Conservation (phyloP, 1,284 basidiomycete genomes). For the Wallemia hederae region DNA sequence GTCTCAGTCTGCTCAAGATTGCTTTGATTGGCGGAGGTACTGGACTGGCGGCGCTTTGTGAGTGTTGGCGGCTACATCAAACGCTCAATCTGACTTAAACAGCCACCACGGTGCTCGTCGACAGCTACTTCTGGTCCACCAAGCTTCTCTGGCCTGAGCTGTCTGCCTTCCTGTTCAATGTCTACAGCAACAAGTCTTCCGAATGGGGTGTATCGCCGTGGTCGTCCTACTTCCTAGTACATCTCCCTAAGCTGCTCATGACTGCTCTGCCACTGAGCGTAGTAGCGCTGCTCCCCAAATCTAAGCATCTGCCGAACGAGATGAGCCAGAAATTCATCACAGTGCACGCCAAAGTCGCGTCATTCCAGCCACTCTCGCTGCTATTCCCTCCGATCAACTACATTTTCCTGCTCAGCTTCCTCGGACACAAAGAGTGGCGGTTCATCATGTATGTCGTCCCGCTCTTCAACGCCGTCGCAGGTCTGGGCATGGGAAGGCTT, state of each 20-base stretch:
- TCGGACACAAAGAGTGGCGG: constrained; percentile 60
- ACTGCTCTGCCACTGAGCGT: constrained; percentile 31
- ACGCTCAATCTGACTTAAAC: no score
- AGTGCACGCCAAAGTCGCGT: neutral
- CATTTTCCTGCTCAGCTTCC: constrained; percentile 33
- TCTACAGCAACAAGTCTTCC: constrained; percentile 51
- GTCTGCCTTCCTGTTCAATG: constrained; percentile 52
- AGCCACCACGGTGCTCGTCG: constrained; percentile 28
- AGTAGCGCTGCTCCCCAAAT: constrained; percentile 20
- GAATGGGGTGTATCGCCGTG: constrained; percentile 77
- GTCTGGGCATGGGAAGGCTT: constrained; percentile 31
- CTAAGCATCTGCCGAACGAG: neutral
- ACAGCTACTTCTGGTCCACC: constrained; percentile 57
- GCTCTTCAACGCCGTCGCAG: constrained; percentile 46
- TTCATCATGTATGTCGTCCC: constrained; percentile 75
- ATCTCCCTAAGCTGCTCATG: constrained; percentile 51
- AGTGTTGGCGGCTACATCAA: constrained; percentile 8
- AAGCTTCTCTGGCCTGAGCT: constrained; percentile 60
- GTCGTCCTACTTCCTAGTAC: constrained; percentile 35
- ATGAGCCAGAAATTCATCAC: neutral
- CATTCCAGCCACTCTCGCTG: neutral
- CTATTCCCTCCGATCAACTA: neutral
- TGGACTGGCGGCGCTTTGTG: constrained; percentile 29
- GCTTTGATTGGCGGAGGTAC: constrained; percentile 26
- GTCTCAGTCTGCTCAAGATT: constrained; percentile 21